A percentile compares a stretch with the other conserved stretches of the same genome.
phyloP scores from a whole-genome alignment of 2,329 filamentous ascomycete species.

The Clarireedia monteithiana region DNA sequence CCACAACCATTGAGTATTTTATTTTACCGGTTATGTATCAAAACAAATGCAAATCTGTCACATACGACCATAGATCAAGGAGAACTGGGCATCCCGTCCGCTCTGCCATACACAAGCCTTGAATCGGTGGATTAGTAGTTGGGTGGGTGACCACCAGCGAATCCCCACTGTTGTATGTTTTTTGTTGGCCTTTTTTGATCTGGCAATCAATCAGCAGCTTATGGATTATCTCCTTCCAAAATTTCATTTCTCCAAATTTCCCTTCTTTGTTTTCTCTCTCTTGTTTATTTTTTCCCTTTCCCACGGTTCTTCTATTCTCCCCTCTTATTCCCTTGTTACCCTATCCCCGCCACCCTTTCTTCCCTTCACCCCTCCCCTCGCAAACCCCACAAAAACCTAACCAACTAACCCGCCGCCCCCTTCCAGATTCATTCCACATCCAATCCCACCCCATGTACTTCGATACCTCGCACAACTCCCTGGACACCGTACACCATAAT shows the following conservation, averaged over 20 bases:
- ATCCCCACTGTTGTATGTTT: too few relatives aligned
- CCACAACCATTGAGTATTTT: too few relatives aligned
- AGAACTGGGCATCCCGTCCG: too few relatives aligned
- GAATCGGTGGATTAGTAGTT: too few relatives aligned
- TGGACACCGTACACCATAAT: constrained; percentile 62
- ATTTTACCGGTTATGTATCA: neutral
- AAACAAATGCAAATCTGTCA: rapidly evolving
- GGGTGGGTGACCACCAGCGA: too few relatives aligned
- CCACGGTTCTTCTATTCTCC: neutral
- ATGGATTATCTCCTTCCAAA: neutral
- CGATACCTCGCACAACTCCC: constrained; percentile 70
- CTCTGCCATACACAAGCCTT: too few relatives aligned
- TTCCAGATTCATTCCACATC: constrained; percentile 64
- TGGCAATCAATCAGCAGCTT: too few relatives aligned
- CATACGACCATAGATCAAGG: constrained; percentile 9
- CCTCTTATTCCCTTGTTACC: neutral
- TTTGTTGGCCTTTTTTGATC: too few relatives aligned
- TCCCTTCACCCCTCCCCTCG: too few relatives aligned
- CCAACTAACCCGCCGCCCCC: neutral
- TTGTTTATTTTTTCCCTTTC: neutral
- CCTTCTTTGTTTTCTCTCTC: neutral
- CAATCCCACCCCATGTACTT: constrained; percentile 80
- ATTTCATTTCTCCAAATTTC: neutral
- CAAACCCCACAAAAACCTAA: neutral
- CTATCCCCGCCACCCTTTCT: neutral